Evolutionary conservation across 768 basidiomycete species (phyloP), one percentile per base, ranked within the genome.

Genomic region (Austroboletus eburneus): DNA sequence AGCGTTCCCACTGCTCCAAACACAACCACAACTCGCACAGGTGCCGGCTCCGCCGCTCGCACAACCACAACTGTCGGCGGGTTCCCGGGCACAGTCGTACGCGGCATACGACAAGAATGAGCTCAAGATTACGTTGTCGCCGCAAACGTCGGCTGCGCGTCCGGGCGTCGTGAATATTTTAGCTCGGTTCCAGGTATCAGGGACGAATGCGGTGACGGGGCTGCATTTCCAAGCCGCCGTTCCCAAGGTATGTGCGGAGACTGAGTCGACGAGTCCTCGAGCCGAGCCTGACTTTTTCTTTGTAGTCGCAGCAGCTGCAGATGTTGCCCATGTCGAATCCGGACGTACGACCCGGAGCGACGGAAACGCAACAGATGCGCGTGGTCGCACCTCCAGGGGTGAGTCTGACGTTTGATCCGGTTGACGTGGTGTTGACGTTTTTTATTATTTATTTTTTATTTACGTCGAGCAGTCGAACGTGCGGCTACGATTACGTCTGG

Each of bases 151-250:
- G 21, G 63, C 85, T 9, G 69, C 80, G 39, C 83, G 86, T 51
- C 90, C 91, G n/a, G 93, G 91, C 32, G 72, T 95, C 35, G 85
- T 95, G 20, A 88, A 94, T 69, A 87, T 98, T 51, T 69, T 93
- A 47, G 94, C 91, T 17, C 77, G 85, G 43, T 98, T 99, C 73
- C 83, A 87, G 48, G 78, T 83, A 3, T 71, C 77, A 2, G 84
- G 81, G 14, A 62, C 62, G 3, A 74, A 69, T 17, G 43, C 75
- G 5, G 82, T 75, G 2, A 72, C 73, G 5, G 81, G 80, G 2
- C 69, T 99, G 39, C 92, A 85, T 59, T 97, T 99, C 73, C 96
- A 98, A 64, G 96, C 93, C 33, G 96, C 95, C 8, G 95, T 99
- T 8, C 95, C 95, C 4, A 95, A 91, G 78, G 93, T 91, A 50